Percentiles rank a stretch among this genome's conserved stretches.
phyloP scores from a whole-genome alignment of 768 basidiomycete species.

The Psilocybe subaeruginosa region DNA sequence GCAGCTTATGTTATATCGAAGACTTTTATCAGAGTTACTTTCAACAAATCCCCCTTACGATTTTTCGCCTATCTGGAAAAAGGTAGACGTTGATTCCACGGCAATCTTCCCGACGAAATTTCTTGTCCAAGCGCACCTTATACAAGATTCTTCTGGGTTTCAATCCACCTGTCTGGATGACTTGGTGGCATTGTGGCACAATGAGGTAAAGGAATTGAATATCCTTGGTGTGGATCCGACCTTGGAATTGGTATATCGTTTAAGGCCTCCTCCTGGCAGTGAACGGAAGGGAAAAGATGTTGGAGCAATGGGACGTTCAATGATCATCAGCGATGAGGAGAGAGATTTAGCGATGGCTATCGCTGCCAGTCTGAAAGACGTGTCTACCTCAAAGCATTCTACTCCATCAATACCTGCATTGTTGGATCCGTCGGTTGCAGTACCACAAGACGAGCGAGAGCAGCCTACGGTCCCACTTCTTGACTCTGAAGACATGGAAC shows the following conservation, averaged over 20 bases:
- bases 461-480: background rate
- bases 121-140: slow-evolving; percentile 41
- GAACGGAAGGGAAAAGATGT: slow-evolving; percentile 21
- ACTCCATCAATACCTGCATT: background rate
- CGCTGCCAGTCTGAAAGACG: slow-evolving; percentile 19
- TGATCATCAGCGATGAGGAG: slow-evolving; percentile 10
- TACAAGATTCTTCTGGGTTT: slow-evolving; percentile 22
- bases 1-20: slow-evolving; percentile 80
- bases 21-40: slow-evolving; percentile 59
- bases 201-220: slow-evolving; percentile 28
- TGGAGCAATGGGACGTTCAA: background rate
- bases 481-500: background rate
- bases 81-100: slow-evolving; percentile 43
- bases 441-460: background rate
- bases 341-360: slow-evolving; percentile 20
- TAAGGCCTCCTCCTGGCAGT: slow-evolving; percentile 28
- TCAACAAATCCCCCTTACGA: slow-evolving; percentile 47
- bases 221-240: slow-evolving; percentile 38
- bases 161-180: slow-evolving; percentile 39
- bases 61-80: slow-evolving; percentile 56
- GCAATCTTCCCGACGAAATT: slow-evolving; percentile 55
- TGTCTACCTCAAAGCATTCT: background rate
- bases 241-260: slow-evolving; percentile 57
- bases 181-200: slow-evolving; percentile 34
- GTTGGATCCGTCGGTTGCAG: background rate